Evolutionary conservation across 2,329 filamentous ascomycete species (phyloP), one percentile per base, ranked within the genome.

Genomic region (Parascedosporium putredinis): DNA sequence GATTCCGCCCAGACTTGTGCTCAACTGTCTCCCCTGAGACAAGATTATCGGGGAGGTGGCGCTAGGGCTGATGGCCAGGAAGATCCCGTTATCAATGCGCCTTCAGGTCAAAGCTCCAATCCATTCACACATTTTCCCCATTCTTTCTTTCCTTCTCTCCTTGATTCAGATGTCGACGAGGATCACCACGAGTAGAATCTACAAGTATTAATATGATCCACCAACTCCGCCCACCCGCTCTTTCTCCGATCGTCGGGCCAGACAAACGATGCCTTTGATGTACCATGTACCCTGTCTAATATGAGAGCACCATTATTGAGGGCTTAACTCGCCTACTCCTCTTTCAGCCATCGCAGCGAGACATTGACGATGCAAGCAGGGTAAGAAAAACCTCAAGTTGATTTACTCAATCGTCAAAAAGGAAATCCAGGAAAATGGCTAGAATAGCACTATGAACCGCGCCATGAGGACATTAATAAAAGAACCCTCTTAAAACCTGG

Each of bases 31-130:
- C 16, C 16, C 36, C 47, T 49, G 47, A 49, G 47, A 49, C 47
- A 43, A n/a, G n/a, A n/a, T n/a, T n/a, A 22, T 36, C 36, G 5
- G 4, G 36, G 25, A 2, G 47, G 47, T 49, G 47, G 47, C 24
- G 47, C 25, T 43, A 49, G 24, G 47, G 47, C 47, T 43, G 47
- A 43, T 42, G n/a, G 22, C 14, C 10, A 38, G 47, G 24, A 38
- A 43, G 36, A 31, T 49, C 36, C 18, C 24, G 47, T 22, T 40
- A 40, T 33, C 45, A 40, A 48, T 48, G 46, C 46, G 20, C 20
- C 14, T n/a, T n/a, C n/a, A n/a, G 22, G 33, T 6, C 14, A 48
- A 14, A 24, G 33, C 31, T 42, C 29, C 14, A 42, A 42, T 18
- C n/a, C n/a, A n/a, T n/a, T n/a, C n/a, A n/a, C n/a, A n/a, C n/a